These are phyloP conservation scores for Hypoxylon lienhwacheense DNA, from an alignment of 495 filamentous ascomycete species.

Conservation along the genomic window DNA sequence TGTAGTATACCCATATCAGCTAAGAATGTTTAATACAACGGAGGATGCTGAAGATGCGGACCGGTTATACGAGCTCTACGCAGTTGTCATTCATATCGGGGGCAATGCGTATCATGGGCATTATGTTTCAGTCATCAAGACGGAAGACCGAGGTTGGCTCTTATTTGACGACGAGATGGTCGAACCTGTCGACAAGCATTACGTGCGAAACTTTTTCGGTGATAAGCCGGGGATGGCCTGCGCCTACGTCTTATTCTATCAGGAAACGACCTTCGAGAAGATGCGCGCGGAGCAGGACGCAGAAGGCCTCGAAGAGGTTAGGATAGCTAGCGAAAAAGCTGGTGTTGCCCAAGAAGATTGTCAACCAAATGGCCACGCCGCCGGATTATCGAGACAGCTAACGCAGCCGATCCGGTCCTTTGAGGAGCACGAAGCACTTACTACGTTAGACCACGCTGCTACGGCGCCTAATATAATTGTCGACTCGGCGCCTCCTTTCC, in stretches of 20 bases:
- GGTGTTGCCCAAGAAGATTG: constrained; percentile 51
- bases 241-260: constrained; percentile 97
- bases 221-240: constrained; percentile 88
- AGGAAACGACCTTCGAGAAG: constrained; percentile 91
- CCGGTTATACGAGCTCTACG: constrained; percentile 93
- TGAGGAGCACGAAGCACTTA: constrained; percentile 57
- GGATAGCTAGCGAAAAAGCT: constrained; percentile 58
- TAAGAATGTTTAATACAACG: constrained; percentile 96
- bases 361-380: constrained; percentile 43
- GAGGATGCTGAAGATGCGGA: constrained; percentile 96
- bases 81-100: constrained; percentile 97
- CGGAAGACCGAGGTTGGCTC: constrained; percentile 91
- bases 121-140: constrained; percentile 97
- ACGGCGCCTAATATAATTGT: constrained; percentile 56
- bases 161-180: constrained; percentile 98
- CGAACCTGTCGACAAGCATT: constrained; percentile 94
- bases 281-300: constrained; percentile 79
- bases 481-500: constrained; percentile 40
- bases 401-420: constrained; percentile 43
- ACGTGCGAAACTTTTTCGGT: constrained; percentile 97
- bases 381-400: constrained; percentile 44
- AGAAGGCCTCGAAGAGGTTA: constrained; percentile 69
- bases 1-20: constrained; percentile 94
- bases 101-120: constrained; percentile 98
- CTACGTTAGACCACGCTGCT: constrained; percentile 59